Evolutionary conservation across 2,329 filamentous ascomycete species (phyloP), one percentile per base, ranked within the genome.

Genomic region (Ophiostoma novo-ulmi): DNA sequence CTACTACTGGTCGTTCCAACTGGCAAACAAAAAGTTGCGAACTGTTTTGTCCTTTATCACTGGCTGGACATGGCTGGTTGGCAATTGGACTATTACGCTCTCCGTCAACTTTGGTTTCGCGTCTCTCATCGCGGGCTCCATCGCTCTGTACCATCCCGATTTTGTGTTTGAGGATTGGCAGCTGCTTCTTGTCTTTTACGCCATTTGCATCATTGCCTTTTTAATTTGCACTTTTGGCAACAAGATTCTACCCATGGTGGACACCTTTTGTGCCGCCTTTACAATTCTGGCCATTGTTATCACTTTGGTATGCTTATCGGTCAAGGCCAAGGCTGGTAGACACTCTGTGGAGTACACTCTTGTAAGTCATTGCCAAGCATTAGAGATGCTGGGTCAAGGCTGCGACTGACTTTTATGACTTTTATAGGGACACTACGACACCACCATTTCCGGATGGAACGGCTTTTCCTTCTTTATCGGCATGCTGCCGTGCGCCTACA

Each of bases 21-120:
- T 93, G 17, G 85, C 90, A 0, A 84, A 88, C 22, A 78, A 84
- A 36, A 79, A 78, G 20, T 89, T 86, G 80, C 87, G 89, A 69
- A 85, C 84, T 61, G 80, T 90, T 20, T 83, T 89, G 20, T 88
- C 88, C 41, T 93, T 89, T 87, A 86, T 91, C 72, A 90, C 88
- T 74, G 90, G 90, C 72, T 93, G 90, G 90, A 82, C 89, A 31
- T 93, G 91, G 77, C 85, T 92, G 22, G 88, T 92, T 69, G 91
- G 91, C 71, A 93, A 93, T 80, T 89, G 93, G 78, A 92, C 89
- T 74, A 94, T 94, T 75, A 93, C 91, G 0, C 82, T 93, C n/a
- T 86, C 90, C n/a, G 90, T 93, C 77, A 91, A 92, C 81, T 93
- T 93, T 75, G 91, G 90, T 7, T 92, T 91, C 3, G 90, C 88